Evolutionary conservation across 768 basidiomycete species (phyloP).

Genomic region (Podaxis mareebaensis): DNA sequence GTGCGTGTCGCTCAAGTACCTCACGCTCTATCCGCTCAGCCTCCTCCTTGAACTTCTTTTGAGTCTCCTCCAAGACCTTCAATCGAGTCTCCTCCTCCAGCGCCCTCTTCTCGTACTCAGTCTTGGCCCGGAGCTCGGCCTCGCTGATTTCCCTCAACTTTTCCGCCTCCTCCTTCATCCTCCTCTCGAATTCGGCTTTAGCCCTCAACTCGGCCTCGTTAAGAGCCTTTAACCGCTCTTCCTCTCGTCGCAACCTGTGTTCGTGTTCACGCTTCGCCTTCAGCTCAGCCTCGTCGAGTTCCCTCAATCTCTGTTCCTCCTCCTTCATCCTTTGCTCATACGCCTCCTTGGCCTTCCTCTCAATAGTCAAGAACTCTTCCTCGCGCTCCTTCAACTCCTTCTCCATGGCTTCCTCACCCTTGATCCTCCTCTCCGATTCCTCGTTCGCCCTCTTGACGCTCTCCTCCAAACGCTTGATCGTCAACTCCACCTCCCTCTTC

Average conservation of each 20-base stretch:
- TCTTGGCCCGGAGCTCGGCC: neutral
- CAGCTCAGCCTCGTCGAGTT: neutral
- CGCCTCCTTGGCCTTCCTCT: slow-evolving; percentile 6
- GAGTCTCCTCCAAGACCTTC: slow-evolving; percentile 1
- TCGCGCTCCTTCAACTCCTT: slow-evolving; percentile 2
- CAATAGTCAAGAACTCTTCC: slow-evolving; percentile 5
- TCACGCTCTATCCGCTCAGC: neutral
- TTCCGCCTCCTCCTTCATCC: slow-evolving; percentile 7
- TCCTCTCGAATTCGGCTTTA: neutral
- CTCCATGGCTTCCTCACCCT: neutral
- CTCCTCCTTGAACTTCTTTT: neutral
- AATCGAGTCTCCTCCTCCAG: slow-evolving; percentile 3
- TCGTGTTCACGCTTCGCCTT: neutral
- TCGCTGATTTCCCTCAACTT: neutral
- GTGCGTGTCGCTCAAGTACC: neutral
- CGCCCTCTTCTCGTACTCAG: slow-evolving; percentile 2
- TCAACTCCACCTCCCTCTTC: slow-evolving; percentile 9
- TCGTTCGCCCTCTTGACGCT: slow-evolving; percentile 3
- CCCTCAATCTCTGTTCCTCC: neutral
- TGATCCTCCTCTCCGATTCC: slow-evolving; percentile 1
- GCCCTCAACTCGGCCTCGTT: slow-evolving; percentile 1
- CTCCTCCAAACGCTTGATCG: slow-evolving; percentile 8
- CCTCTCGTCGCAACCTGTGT: neutral
- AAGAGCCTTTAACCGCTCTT: slow-evolving; percentile 8
- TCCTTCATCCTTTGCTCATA: slow-evolving; percentile 5